Percentiles rank a stretch among this genome's conserved stretches.
Conservation (phyloP, 2,329 filamentous ascomycete species). For the Colletotrichum lini region DNA sequence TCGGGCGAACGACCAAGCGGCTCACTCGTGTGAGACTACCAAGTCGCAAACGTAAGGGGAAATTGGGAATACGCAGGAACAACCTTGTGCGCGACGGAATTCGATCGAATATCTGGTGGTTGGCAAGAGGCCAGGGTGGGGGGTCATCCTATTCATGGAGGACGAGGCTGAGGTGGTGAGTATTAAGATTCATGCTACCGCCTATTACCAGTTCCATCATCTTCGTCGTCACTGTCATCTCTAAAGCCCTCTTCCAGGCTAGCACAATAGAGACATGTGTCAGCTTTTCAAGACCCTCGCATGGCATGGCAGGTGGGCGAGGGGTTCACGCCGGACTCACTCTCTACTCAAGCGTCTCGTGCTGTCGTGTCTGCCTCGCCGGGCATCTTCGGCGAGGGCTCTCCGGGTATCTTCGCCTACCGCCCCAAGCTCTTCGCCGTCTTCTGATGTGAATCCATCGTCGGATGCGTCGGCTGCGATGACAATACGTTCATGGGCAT, state of each 20-base stretch:
- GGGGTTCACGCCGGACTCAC: slow-evolving; percentile 54
- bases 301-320: neutral
- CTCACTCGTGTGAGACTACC: neutral
- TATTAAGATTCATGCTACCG: slow-evolving; percentile 38
- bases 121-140: slow-evolving; percentile 1
- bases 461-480: slow-evolving; percentile 59
- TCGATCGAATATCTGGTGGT: slow-evolving; percentile 28
- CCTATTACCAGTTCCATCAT: slow-evolving; percentile 43
- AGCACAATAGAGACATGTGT: slow-evolving; percentile 38
- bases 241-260: slow-evolving; percentile 72
- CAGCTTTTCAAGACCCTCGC: neutral
- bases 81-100: slow-evolving; percentile 13
- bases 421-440: slow-evolving; percentile 78
- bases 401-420: slow-evolving; percentile 66
- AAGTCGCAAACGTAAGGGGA: slow-evolving; percentile 18
- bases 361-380: slow-evolving; percentile 60
- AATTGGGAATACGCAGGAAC: slow-evolving; percentile 14
- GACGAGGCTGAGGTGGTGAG: slow-evolving; percentile 32
- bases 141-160: neutral
- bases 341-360: slow-evolving; percentile 81
- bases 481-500: slow-evolving; percentile 57
- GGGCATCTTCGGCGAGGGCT: slow-evolving; percentile 55
- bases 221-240: slow-evolving; percentile 63
- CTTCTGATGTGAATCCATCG: slow-evolving; percentile 72
- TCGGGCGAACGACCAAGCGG: slow-evolving; percentile 3